A percentile compares a stretch with the other conserved stretches of the same genome.
These are phyloP conservation scores for Syncephalastrum sp. DNA, from an alignment of 371 early-diverging fungal species.

Conservation along the genomic window DNA sequence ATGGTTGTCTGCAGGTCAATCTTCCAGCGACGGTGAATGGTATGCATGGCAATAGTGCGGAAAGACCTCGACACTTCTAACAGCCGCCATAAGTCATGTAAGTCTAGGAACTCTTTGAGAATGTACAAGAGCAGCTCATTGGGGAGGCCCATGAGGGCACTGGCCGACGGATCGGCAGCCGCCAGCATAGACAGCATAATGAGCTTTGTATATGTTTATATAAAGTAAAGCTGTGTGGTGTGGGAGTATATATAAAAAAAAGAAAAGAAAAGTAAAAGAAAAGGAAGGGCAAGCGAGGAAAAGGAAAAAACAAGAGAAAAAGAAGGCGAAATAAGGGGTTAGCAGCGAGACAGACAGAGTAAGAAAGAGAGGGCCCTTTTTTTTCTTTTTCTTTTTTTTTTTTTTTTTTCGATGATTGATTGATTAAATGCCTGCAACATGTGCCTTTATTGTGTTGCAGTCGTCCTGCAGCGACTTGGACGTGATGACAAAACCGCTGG, in stretches of 20 bases:
- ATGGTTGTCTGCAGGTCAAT: constrained; percentile 31
- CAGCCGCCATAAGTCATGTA: constrained; percentile 39
- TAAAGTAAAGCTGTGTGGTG: not conserved
- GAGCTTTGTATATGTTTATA: not conserved
- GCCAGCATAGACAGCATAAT: not conserved
- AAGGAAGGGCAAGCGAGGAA: constrained; percentile 4
- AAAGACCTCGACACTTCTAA: constrained; percentile 28
- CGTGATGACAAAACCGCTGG: constrained; percentile 35
- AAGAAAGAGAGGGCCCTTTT: not conserved
- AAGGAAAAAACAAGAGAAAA: constrained; percentile 1
- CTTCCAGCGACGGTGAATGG: constrained; percentile 37
- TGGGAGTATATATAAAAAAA: not conserved
- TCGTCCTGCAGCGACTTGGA: constrained; percentile 25
- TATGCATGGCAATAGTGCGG: constrained; percentile 31
- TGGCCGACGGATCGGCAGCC: constrained; percentile 5
- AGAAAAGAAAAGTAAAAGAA: not conserved
- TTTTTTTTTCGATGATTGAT: constrained; percentile 13
- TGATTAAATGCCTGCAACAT: constrained; percentile 7
- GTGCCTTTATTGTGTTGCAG: constrained; percentile 34
- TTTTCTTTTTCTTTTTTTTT: constrained; percentile 5
- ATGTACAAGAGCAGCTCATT: constrained; percentile 42
- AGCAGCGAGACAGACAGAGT: not conserved
- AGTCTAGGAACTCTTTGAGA: constrained; percentile 31
- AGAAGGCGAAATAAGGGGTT: constrained; percentile 3
- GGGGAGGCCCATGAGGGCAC: constrained; percentile 27